Evolutionary conservation across 345 rosid species (phyloP).

Genomic region (Erucastrum elatum): DNA sequence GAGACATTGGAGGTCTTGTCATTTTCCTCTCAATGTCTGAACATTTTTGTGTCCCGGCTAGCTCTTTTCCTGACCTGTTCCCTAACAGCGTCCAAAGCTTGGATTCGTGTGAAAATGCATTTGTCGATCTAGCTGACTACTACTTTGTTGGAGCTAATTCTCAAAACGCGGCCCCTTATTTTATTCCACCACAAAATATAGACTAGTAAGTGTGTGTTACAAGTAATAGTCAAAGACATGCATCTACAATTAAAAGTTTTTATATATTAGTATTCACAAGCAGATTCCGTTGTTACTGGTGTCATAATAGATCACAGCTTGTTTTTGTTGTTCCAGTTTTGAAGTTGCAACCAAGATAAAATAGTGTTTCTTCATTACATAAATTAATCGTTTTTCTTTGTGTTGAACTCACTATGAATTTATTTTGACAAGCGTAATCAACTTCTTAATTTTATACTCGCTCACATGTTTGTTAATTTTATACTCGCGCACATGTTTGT

Average conservation of each 20-base stretch:
- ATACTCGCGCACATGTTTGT: no score
- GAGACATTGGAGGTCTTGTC: not conserved
- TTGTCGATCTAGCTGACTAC: not conserved
- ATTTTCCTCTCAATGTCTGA: not conserved
- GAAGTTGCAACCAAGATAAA: not conserved
- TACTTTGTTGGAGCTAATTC: not conserved
- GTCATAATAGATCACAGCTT: not conserved
- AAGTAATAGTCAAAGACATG: no score
- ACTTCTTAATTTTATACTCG: no score
- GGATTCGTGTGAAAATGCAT: not conserved
- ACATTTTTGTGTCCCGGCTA: not conserved
- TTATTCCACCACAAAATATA: not conserved
- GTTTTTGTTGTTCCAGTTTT: not conserved
- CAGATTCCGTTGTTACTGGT: not conserved
- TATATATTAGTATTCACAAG: not conserved
- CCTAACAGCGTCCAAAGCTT: no score
- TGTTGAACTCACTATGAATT: no score
- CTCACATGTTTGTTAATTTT: no score
- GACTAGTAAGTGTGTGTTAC: not conserved
- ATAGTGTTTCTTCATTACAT: not conserved
- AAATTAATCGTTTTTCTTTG: no score
- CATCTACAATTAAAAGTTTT: no score
- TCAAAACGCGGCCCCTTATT: not conserved
- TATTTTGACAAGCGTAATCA: no score
- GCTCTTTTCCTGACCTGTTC: not conserved